phyloP scores from a whole-genome alignment of 2,329 filamentous ascomycete species.

The Achaetomium macrosporum region DNA sequence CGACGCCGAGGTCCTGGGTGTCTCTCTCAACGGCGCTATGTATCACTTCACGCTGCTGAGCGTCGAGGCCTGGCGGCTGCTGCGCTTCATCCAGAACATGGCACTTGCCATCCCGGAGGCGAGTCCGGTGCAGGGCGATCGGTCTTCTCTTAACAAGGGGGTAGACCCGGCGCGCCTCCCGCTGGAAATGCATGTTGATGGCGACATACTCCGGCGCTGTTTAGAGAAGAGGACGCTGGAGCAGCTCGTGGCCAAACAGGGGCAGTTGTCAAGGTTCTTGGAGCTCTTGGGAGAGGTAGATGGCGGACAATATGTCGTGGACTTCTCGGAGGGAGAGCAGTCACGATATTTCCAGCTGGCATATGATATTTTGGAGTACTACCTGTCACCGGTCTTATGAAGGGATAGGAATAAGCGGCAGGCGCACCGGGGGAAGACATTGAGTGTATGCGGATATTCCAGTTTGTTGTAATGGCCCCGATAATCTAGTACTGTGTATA shows the following conservation, averaged over 20 bases:
- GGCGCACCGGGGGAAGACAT: neutral
- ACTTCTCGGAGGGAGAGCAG: slow-evolving; percentile 25
- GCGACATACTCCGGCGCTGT: slow-evolving; percentile 56
- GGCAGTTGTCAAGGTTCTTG: slow-evolving; percentile 37
- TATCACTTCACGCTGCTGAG: slow-evolving; percentile 64
- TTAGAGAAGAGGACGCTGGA: slow-evolving; percentile 43
- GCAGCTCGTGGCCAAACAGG: slow-evolving; percentile 32
- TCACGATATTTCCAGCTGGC: slow-evolving; percentile 41
- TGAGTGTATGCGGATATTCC: neutral
- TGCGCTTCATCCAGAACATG: slow-evolving; percentile 69
- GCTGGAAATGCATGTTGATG: slow-evolving; percentile 58
- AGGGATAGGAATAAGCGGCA: neutral
- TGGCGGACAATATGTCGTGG: slow-evolving; percentile 35
- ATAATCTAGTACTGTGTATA: no score
- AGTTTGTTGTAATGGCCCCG: neutral
- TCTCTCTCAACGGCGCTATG: slow-evolving; percentile 63
- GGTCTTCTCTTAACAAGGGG: slow-evolving; percentile 16
- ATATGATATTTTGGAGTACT: slow-evolving; percentile 50
- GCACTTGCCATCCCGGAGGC: slow-evolving; percentile 43
- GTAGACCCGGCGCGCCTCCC: slow-evolving; percentile 39
- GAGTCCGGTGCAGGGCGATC: slow-evolving; percentile 39
- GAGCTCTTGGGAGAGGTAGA: slow-evolving; percentile 48
- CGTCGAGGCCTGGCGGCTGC: slow-evolving; percentile 56
- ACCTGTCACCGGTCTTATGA: slow-evolving; percentile 46
- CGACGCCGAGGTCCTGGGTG: slow-evolving; percentile 53